phyloP scores from a whole-genome alignment of 352 stramenopile species.

The Pythium angustatum region DNA sequence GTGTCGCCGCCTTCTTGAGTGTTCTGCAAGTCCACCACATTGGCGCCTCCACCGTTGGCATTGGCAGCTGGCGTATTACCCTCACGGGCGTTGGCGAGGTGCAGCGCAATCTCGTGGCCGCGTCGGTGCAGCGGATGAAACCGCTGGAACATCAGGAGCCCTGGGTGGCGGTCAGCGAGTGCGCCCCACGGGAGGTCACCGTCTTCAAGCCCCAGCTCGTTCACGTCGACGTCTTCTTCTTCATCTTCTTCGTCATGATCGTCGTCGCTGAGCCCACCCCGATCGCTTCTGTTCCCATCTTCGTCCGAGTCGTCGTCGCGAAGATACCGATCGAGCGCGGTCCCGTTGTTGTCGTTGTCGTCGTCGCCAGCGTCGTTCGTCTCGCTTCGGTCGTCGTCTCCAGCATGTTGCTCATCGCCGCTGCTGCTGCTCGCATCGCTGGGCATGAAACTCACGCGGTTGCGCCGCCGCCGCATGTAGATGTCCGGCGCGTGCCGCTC shows the following conservation, averaged over 20 bases:
- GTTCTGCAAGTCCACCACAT: constrained; percentile 1
- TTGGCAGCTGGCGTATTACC: too few species aligned
- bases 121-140: background rate
- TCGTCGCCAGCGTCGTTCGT: background rate
- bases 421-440: constrained; percentile 19
- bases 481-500: background rate
- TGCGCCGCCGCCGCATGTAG: constrained; percentile 2
- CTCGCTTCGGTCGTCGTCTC: background rate
- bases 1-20: constrained; percentile 17
- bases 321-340: background rate
- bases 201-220: constrained; percentile 13
- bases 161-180: background rate
- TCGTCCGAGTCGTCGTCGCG: constrained; percentile 14
- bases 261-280: too few species aligned
- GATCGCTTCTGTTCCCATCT: too few species aligned
- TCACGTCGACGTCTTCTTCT: background rate
- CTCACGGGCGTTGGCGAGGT: constrained; percentile 3
- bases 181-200: constrained; percentile 4
- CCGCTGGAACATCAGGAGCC: background rate
- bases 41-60: background rate
- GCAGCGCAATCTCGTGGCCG: constrained; percentile 10
- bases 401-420: background rate
- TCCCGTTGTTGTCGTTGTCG: constrained; percentile 8
- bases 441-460: constrained; percentile 8
- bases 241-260: background rate